phyloP scores from a whole-genome alignment of 192 early-diverging fungal species.

The Coemansia umbellata region DNA sequence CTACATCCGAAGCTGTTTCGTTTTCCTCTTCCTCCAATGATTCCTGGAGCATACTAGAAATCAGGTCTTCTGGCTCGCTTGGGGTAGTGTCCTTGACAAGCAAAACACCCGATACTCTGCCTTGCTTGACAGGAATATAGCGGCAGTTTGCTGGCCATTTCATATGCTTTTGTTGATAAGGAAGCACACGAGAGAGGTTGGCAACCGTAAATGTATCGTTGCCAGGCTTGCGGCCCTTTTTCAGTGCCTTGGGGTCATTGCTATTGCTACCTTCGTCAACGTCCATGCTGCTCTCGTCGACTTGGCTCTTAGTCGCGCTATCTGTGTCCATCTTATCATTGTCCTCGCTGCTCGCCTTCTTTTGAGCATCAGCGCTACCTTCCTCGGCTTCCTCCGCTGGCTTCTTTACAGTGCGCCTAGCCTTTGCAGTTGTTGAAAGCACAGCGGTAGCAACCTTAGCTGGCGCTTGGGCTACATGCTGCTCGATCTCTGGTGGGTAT shows the following conservation, averaged over 20 bases:
- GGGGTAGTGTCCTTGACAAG: constrained; percentile 76
- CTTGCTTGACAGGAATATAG: constrained; percentile 87
- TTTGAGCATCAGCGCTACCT: constrained; percentile 18
- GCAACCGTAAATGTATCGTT: constrained; percentile 73
- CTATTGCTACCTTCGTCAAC: constrained; percentile 24
- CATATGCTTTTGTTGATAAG: constrained; percentile 82
- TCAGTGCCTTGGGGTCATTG: constrained; percentile 16
- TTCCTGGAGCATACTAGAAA: constrained; percentile 54
- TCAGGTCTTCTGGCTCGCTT: constrained; percentile 77
- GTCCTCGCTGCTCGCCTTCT: neutral
- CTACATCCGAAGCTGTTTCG: constrained; percentile 8
- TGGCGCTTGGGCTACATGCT: constrained; percentile 51
- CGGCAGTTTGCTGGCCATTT: constrained; percentile 79
- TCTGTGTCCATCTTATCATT: constrained; percentile 1
- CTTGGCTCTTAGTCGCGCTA: neutral
- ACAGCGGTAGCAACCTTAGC: constrained; percentile 84
- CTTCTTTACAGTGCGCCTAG: constrained; percentile 83
- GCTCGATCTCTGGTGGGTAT: constrained; percentile 85
- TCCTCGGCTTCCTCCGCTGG: constrained; percentile 44
- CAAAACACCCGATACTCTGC: constrained; percentile 73
- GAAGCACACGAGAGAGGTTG: constrained; percentile 87
- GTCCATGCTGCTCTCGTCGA: constrained; percentile 32
- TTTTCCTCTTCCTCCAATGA: constrained; percentile 13
- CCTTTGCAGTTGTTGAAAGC: constrained; percentile 92
- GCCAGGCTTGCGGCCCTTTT: constrained; percentile 56